These are phyloP conservation scores for Tolypocladium tropicale DNA, from an alignment of 2,329 filamentous ascomycete genomes.

Conservation along the genomic window DNA sequence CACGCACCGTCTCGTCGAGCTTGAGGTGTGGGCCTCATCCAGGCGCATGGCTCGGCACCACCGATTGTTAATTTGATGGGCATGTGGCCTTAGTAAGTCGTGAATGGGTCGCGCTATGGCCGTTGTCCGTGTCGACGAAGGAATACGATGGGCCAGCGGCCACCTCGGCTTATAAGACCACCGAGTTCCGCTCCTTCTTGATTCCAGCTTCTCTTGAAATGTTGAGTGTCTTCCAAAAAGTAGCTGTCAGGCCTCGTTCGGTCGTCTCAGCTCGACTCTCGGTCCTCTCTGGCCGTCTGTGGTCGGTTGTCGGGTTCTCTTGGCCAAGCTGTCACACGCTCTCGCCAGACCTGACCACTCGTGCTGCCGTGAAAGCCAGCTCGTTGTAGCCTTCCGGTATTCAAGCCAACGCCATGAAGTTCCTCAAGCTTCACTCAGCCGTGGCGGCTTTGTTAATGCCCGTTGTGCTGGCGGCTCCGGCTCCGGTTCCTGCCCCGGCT, in stretches of 20 bases:
- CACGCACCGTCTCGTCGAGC: not conserved
- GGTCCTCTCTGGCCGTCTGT: not conserved
- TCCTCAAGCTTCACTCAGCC: not conserved
- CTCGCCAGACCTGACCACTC: not conserved
- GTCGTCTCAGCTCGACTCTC: not conserved
- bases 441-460: constrained; percentile 4
- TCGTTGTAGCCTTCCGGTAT: not conserved
- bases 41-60: not conserved
- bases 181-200: not conserved
- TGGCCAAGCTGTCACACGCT: not conserved
- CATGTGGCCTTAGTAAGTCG: not conserved
- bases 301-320: too few species aligned
- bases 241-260: not conserved
- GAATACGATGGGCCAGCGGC: not conserved
- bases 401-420: not conserved
- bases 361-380: not conserved
- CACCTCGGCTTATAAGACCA: not conserved
- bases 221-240: not conserved
- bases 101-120: not conserved
- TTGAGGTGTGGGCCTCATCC: not conserved
- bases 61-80: not conserved
- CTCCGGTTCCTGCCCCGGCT: constrained; percentile 9
- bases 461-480: constrained; percentile 8
- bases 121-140: not conserved
- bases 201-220: too few species aligned